Evolutionary conservation across 2,329 filamentous ascomycete species (phyloP), one percentile per base, ranked within the genome.

Genomic region (Xylaria sp.): DNA sequence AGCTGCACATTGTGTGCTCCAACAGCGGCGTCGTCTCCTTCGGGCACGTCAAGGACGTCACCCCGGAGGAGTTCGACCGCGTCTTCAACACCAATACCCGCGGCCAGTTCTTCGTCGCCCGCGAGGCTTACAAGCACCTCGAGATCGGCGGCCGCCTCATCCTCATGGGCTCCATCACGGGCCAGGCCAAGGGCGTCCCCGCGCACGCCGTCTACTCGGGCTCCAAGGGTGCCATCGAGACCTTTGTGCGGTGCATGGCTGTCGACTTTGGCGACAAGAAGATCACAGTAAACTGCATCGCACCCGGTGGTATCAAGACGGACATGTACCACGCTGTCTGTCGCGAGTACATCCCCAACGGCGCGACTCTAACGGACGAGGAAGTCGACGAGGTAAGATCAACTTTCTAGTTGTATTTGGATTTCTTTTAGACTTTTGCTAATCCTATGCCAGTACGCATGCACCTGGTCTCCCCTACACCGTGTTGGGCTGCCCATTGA

Each of bases 181-280:
- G 89, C 74, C 77, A 89, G 80, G 89, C 78, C 60, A 84, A 87
- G 74, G 88, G 85, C 51, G 88, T 92, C 17, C 87, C 88, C 64
- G 86, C 87, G 72, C 90, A 92, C 75, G 83, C 88, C 14, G 82
- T 93, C 50, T 93, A 93, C 82, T 90, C 89, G 21, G 89, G 87
- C 14, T 87, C 83, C 76, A 93, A 93, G 82, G 90, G 89, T 70
- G 87, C 90, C 38, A 88, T 92, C 64, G 90, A 92, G 77, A 89
- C 89, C 11, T 91, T 92, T 77, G 89, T 90, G 69, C 89, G 90
- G 75, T 87, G 85, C 70, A 90, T 92, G 78, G 88, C 90, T 4
- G 88, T 87, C 49, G 88, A 91, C 79, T 87, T 85, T 68, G 86
- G 89, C 57, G 84, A 89, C 78, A 83, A 87, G 71, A 85, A 86